phyloP scores from a whole-genome alignment of 805 yeast species.

The Metahyphopichia silvanorum region DNA sequence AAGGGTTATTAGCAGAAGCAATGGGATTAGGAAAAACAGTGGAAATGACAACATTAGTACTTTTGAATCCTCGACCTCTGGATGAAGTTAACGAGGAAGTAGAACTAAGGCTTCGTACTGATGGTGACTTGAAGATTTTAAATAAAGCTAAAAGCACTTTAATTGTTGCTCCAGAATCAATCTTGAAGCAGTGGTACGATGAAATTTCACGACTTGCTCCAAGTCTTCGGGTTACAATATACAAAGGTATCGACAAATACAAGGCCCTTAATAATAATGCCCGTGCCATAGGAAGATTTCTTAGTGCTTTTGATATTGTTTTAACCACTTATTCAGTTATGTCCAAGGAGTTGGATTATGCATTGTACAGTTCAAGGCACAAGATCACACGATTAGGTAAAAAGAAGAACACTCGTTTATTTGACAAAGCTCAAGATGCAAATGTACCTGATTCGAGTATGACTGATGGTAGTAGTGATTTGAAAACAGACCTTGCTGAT shows the following conservation, averaged over 20 bases:
- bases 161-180: slow-evolving; percentile 83
- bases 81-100: slow-evolving; percentile 28
- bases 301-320: slow-evolving; percentile 70
- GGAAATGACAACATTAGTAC: slow-evolving; percentile 67
- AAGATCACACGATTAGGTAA: slow-evolving; percentile 34
- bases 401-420: slow-evolving; percentile 21
- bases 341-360: slow-evolving; percentile 74
- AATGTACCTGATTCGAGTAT: slow-evolving; percentile 7
- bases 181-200: slow-evolving; percentile 79
- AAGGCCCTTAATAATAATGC: slow-evolving; percentile 28
- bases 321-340: slow-evolving; percentile 74
- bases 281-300: slow-evolving; percentile 45
- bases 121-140: slow-evolving; percentile 42
- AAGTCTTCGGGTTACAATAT: slow-evolving; percentile 54
- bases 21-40: slow-evolving; percentile 98
- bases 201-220: slow-evolving; percentile 66
- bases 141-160: slow-evolving; percentile 65
- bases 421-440: slow-evolving; percentile 7
- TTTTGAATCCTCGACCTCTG: slow-evolving; percentile 55
- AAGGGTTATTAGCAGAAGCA: slow-evolving; percentile 84
- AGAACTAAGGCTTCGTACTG: slow-evolving; percentile 28
- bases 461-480: not conserved
- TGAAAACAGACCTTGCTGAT: slow-evolving; percentile 9
- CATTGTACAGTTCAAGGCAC: slow-evolving; percentile 60
- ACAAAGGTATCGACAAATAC: slow-evolving; percentile 50